Conservation (phyloP, 2,329 filamentous ascomycete genomes). For the Madurella fahalii region DNA sequence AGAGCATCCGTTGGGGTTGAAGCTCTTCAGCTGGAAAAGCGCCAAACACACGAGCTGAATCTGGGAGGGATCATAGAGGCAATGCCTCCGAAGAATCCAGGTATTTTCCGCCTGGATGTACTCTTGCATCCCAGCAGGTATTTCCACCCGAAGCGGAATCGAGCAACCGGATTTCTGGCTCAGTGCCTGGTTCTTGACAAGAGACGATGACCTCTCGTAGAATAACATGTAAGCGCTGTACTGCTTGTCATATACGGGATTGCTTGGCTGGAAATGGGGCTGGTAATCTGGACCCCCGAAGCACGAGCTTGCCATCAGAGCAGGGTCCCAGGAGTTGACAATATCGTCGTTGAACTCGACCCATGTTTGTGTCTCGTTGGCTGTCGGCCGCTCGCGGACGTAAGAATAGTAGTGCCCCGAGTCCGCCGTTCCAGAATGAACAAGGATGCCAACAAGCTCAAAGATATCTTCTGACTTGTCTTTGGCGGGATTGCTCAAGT, state of each 20-base stretch:
- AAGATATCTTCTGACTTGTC: slow-evolving; percentile 68
- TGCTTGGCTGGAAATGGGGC: slow-evolving; percentile 42
- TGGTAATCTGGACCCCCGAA: slow-evolving; percentile 69
- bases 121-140: slow-evolving; percentile 46
- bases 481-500: slow-evolving; percentile 62
- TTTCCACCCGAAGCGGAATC: slow-evolving; percentile 42
- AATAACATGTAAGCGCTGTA: slow-evolving; percentile 98
- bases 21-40: slow-evolving; percentile 51
- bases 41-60: slow-evolving; percentile 61
- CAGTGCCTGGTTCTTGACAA: slow-evolving; percentile 50
- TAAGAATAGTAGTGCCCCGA: slow-evolving; percentile 98
- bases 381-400: slow-evolving; percentile 70
- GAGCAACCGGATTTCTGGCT: slow-evolving; percentile 36
- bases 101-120: slow-evolving; percentile 71
- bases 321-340: slow-evolving; percentile 71
- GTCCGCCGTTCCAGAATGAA: slow-evolving; percentile 88
- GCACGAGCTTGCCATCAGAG: slow-evolving; percentile 68
- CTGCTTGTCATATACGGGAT: slow-evolving; percentile 58
- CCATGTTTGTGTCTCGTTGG: slow-evolving; percentile 56
- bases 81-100: slow-evolving; percentile 68
- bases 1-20: slow-evolving; percentile 48
- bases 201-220: slow-evolving; percentile 74
- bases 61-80: slow-evolving; percentile 71
- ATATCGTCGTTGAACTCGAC: slow-evolving; percentile 92
- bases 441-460: slow-evolving; percentile 89